Evolutionary conservation across 2,329 filamentous ascomycete genomes (phyloP), one percentile per base, ranked within the genome.

Genomic region (Aspergillus tubingensis): DNA sequence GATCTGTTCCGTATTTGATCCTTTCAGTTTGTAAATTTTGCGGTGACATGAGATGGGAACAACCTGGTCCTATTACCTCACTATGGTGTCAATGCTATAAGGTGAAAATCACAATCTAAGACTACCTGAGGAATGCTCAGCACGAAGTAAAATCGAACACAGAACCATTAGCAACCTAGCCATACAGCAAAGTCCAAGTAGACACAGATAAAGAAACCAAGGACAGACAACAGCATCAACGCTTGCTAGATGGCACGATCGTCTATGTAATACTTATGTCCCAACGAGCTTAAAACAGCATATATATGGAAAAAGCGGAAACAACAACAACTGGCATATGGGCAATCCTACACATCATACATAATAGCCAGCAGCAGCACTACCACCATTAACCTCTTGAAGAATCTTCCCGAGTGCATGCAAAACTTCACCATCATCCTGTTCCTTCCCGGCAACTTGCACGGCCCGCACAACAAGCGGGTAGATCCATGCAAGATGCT

Each of bases 401-500:
- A 92, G 74, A 11, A 86, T 86, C 68, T 83, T 82, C 8, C 83
- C 81, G 8, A 91, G 73, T 62, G 88, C 77, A 41, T 77, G 76
- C 3, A 79, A 64, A 19, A 79, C 70, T 43, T 71, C 68, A 11
- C 74, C 72, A 64, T 77, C 73, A 60, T 76, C 74, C 8, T 67
- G 70, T 60, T 77, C 75, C 61, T 74, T 78, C 8, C 76, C 76
- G 13, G 76, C 76, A 30, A 79, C 72, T 57, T 75, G 72, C 17
- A 78, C 69, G 5, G 54, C 71, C 57, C 71, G 69, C 55, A 76
- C 76, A 57, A 78, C 67, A 84, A 98, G 79, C 7, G 92, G 91
- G 74, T 96, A 96, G 63, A 99, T 76, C 71, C 89, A 84, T 65
- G 91, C 82, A 32, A 98, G 78, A 77, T 98, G 93, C 72, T 90